Evolutionary conservation across 352 stramenopile genomes (phyloP).

Genomic region (Globisporangium nodosum): DNA sequence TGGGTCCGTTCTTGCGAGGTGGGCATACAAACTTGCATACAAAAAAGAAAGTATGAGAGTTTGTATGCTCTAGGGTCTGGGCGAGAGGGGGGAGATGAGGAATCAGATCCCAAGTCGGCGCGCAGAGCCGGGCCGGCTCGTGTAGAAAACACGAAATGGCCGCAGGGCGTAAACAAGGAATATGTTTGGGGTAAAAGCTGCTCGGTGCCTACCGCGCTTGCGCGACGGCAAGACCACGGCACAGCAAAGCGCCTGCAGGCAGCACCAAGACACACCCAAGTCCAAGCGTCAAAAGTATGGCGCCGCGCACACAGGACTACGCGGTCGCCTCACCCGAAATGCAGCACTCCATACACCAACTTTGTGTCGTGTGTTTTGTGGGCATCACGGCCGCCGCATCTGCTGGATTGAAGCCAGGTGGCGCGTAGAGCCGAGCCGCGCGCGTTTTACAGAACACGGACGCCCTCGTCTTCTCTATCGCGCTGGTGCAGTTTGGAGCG

Average conservation of each 20-base stretch:
- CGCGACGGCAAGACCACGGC: no score
- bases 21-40: no score
- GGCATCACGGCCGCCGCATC: neutral
- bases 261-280: no score
- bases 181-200: no score
- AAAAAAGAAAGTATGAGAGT: neutral
- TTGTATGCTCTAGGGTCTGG: neutral
- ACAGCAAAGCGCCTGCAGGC: no score
- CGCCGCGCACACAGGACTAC: no score
- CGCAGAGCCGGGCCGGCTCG: neutral
- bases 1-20: neutral
- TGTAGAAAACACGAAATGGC: neutral
- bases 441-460: neutral
- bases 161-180: no score
- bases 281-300: no score
- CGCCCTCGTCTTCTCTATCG: neutral
- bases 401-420: constrained; percentile 3
- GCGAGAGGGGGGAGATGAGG: constrained; percentile 6
- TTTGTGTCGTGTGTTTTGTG: neutral
- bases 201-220: no score
- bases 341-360: neutral
- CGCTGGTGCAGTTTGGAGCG: neutral
- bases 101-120: constrained; percentile 6
- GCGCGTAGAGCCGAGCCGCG: neutral
- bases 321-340: no score